Evolutionary conservation across 306 rosid genomes (phyloP).

Genomic region (Cercis canadensis): DNA sequence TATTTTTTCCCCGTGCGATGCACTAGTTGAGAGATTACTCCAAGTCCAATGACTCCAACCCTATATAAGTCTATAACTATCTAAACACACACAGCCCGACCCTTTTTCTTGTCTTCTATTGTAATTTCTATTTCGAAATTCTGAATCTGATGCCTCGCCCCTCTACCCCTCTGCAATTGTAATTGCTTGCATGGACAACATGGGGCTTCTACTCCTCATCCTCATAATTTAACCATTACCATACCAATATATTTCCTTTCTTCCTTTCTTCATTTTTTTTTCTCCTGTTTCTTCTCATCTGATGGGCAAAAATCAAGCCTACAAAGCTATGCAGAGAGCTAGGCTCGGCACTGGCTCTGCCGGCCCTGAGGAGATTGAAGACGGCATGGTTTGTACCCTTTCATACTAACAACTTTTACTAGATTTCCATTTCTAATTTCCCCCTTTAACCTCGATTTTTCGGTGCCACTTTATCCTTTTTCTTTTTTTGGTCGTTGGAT

Average conservation of each 20-base stretch:
- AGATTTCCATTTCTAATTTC: background rate
- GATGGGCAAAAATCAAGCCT: conserved; percentile 99
- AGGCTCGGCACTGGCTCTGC: conserved; percentile 87
- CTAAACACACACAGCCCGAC: no score
- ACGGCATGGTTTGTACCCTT: conserved; percentile 99
- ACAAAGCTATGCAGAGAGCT: conserved; percentile 98
- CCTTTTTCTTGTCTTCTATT: no score
- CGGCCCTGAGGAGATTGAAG: conserved; percentile 93
- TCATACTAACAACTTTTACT: conserved; percentile 48
- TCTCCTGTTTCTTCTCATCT: conserved; percentile 16
- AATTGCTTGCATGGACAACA: no score
- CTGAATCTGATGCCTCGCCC: no score
- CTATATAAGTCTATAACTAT: no score
- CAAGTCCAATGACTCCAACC: no score
- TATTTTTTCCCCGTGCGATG: no score
- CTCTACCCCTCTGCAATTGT: no score
- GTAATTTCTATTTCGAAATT: no score
- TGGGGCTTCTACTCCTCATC: no score
- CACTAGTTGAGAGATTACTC: no score
- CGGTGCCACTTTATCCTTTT: background rate
- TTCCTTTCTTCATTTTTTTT: background rate
- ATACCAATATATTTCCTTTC: background rate
- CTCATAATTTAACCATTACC: background rate
- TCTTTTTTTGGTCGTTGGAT: background rate
- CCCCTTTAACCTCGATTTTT: background rate